Evolutionary conservation across 1,284 basidiomycete genomes (phyloP).

Genomic region (Afroboletus lepidellus): DNA sequence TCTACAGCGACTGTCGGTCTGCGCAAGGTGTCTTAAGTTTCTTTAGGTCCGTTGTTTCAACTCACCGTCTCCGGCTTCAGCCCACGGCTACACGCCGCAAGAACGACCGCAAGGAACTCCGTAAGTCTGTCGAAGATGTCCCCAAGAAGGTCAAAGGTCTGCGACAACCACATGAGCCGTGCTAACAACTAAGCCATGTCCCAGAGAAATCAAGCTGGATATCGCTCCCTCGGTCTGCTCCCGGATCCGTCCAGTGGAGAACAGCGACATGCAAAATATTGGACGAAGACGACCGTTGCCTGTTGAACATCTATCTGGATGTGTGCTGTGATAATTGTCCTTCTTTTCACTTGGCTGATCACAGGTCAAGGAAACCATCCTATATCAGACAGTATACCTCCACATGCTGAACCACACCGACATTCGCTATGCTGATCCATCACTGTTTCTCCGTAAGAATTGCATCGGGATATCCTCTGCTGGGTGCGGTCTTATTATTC

Average conservation of each 20-base stretch:
- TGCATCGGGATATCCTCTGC: conserved; percentile 67
- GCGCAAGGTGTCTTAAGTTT: conserved; percentile 50
- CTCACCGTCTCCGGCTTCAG: conserved; percentile 16
- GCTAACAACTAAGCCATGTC: conserved; percentile 3
- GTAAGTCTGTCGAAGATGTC: conserved; percentile 32
- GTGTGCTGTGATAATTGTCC: conserved; percentile 40
- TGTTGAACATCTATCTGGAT: conserved; percentile 71
- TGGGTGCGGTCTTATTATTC: conserved; percentile 41
- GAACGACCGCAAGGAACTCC: conserved; percentile 54
- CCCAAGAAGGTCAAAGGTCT: conserved; percentile 55
- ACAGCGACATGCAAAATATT: conserved; percentile 65
- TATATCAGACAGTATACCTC: conserved; percentile 70
- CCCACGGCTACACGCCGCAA: conserved; percentile 46
- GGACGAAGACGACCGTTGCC: conserved; percentile 64
- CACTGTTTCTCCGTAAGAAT: conserved; percentile 68
- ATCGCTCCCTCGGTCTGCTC: conserved; percentile 50
- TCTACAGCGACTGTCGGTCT: conserved; percentile 48
- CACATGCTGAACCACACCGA: conserved; percentile 73
- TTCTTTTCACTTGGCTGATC: conserved; percentile 9
- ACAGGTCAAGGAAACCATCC: conserved; percentile 55
- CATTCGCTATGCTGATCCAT: conserved; percentile 66
- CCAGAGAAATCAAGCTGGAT: conserved; percentile 72
- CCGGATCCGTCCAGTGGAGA: conserved; percentile 62
- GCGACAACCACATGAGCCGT: neutral
- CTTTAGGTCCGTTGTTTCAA: neutral